Conservation (phyloP, 2,329 filamentous ascomycete species). For the Hirsutella thompsonii region DNA sequence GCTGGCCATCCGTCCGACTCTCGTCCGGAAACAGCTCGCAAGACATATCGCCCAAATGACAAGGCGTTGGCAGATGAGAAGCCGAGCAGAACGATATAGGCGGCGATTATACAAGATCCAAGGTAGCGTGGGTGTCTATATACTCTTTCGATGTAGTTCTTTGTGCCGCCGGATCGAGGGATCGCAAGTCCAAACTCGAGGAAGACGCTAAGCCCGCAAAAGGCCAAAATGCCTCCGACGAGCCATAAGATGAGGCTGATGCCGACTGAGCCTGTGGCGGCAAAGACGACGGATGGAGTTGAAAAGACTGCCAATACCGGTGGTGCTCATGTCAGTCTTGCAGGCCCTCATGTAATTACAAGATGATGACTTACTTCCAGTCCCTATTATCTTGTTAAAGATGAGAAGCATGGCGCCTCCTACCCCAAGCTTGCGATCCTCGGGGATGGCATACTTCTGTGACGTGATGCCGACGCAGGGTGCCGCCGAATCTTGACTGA, state of each 20-base stretch:
- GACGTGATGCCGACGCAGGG: no score
- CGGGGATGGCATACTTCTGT: conserved; percentile 6
- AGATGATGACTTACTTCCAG: conserved; percentile 30
- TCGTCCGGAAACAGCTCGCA: conserved; percentile 42
- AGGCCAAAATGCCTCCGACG: conserved; percentile 46
- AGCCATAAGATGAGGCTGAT: conserved; percentile 38
- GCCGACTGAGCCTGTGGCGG: conserved; percentile 37
- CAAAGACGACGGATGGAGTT: conserved; percentile 38
- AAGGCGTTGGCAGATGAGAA: conserved; percentile 61
- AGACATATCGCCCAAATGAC: conserved; percentile 51
- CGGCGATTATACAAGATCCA: conserved; percentile 49
- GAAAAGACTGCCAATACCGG: conserved; percentile 45
- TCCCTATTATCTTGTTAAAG: conserved; percentile 46
- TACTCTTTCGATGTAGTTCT: conserved; percentile 60
- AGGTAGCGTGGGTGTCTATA: conserved; percentile 51
- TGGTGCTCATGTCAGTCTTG: no score
- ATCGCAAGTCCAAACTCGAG: conserved; percentile 62
- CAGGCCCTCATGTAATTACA: no score
- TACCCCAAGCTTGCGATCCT: conserved; percentile 36
- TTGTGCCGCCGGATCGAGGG: conserved; percentile 53
- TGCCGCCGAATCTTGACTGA: no score
- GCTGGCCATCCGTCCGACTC: conserved; percentile 39
- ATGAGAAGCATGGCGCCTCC: conserved; percentile 41
- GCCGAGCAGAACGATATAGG: conserved; percentile 49
- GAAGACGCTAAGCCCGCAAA: conserved; percentile 45